phyloP scores from a whole-genome alignment of 768 basidiomycete genomes.

The Phanerochaete carnosa region DNA sequence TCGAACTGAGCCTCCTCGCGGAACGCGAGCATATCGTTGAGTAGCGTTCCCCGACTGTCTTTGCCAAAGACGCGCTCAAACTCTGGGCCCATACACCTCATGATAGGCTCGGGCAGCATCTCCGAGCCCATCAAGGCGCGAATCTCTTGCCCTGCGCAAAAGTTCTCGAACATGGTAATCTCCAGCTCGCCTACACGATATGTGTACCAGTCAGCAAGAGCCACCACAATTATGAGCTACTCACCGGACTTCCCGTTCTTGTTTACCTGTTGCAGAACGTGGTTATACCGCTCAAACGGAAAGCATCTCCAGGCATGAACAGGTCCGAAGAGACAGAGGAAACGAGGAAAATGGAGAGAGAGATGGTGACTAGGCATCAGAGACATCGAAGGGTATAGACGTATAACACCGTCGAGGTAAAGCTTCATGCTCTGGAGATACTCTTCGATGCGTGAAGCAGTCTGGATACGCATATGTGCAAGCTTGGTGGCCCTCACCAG shows the following conservation, averaged over 20 bases:
- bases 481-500: constrained; percentile 32
- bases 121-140: background rate
- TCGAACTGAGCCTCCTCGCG: background rate
- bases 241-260: constrained; percentile 23
- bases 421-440: constrained; percentile 27
- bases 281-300: constrained; percentile 30
- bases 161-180: constrained; percentile 2
- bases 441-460: constrained; percentile 16
- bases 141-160: constrained; percentile 4
- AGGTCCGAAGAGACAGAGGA: constrained; percentile 20
- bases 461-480: constrained; percentile 24
- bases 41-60: constrained; percentile 2
- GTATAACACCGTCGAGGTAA: constrained; percentile 29
- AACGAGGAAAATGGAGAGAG: constrained; percentile 32
- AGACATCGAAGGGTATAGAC: constrained; percentile 27
- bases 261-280: constrained; percentile 20
- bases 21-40: constrained; percentile 3
- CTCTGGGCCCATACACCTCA: background rate
- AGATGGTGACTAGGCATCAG: constrained; percentile 39
- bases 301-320: constrained; percentile 18
- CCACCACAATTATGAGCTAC: background rate
- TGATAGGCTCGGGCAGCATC: background rate
- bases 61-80: background rate
- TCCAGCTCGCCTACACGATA: constrained; percentile 6
- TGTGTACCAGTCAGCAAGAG: background rate